These are phyloP conservation scores for Debaryomyces sp. DNA, from an alignment of 1,139 yeast species.

Conservation along the genomic window DNA sequence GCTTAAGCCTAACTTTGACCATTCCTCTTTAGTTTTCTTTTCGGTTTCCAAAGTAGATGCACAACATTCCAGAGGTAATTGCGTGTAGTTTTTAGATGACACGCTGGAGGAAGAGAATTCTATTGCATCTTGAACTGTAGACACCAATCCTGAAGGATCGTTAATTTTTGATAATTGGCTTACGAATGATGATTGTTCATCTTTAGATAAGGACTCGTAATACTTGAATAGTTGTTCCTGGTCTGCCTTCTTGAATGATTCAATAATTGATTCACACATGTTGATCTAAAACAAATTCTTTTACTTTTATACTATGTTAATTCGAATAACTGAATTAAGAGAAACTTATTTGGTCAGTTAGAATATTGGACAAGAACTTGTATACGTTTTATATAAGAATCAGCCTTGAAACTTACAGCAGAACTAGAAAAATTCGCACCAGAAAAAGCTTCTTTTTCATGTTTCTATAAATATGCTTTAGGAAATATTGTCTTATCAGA, in stretches of 20 bases:
- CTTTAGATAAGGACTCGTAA: slow-evolving; percentile 35
- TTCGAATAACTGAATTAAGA: neutral
- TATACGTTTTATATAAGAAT: neutral
- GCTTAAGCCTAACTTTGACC: slow-evolving; percentile 64
- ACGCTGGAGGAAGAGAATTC: slow-evolving; percentile 39
- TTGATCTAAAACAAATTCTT: neutral
- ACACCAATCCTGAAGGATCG: slow-evolving; percentile 43
- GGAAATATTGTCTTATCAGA: slow-evolving; percentile 1
- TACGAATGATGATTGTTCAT: slow-evolving; percentile 33
- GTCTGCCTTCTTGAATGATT: slow-evolving; percentile 54
- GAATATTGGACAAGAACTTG: neutral
- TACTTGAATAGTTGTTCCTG: slow-evolving; percentile 47
- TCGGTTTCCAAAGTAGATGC: slow-evolving; percentile 52
- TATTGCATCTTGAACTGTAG: slow-evolving; percentile 53
- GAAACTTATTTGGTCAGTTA: neutral
- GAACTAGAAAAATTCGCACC: slow-evolving; percentile 2
- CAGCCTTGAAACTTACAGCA: neutral
- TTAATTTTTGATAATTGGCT: slow-evolving; percentile 43
- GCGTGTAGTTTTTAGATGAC: slow-evolving; percentile 42
- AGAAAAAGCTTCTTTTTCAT: neutral
- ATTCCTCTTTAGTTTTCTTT: slow-evolving; percentile 33
- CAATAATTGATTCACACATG: slow-evolving; percentile 23
- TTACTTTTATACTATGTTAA: neutral
- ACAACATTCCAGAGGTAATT: slow-evolving; percentile 52
- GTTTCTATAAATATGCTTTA: neutral